Evolutionary conservation across 768 basidiomycete species (phyloP), one percentile per base, ranked within the genome.

Genomic region (Mycena indigotica): DNA sequence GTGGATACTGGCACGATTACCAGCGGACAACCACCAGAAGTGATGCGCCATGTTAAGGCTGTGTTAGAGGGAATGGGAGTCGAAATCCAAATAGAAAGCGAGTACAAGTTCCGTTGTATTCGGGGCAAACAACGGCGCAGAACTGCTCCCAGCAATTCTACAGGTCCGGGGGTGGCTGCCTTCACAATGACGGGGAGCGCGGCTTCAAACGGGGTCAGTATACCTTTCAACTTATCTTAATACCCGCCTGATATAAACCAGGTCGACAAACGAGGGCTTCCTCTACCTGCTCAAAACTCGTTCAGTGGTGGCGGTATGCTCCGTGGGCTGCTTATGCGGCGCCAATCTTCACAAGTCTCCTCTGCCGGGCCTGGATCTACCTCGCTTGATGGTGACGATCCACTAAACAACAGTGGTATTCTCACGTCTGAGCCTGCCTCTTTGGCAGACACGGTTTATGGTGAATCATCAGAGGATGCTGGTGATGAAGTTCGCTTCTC

Each of bases 401-500:
- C 61, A 30, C 65, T 66, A 29, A 67, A 63, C 67, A 70, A 67
- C 26, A 72, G 75, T 45, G 72, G 78, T 30, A 68, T 78, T n/a
- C 63, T 77, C 21, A 70, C 68, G 19, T 48, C 69, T 25, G 84
- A 85, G 57, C 73, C 80, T 1, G 50, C 70, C 35, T 32, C 76
- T n/a, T 73, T 73, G 50, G 63, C 67, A n/a, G 83, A 88, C 53
- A 75, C 86, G 21, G 68, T 88, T 21, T 98, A 96, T 66, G 95
- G 95, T 15, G 91, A 91, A 55, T 65, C 76, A n/a, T 69, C 79
- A 3, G 84, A 90, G 64, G 97, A 98, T 67, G 84, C 85, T 19
- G 94, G 94, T 28, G 96, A 96, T 65, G 97, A 98, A 84, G 93
- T 99, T 64, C 86, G 92, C 64, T 98, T 98, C 79, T 92, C 87